Evolutionary conservation across 2,329 filamentous ascomycete species (phyloP).

Genomic region (Sporothrix dimorphospora): DNA sequence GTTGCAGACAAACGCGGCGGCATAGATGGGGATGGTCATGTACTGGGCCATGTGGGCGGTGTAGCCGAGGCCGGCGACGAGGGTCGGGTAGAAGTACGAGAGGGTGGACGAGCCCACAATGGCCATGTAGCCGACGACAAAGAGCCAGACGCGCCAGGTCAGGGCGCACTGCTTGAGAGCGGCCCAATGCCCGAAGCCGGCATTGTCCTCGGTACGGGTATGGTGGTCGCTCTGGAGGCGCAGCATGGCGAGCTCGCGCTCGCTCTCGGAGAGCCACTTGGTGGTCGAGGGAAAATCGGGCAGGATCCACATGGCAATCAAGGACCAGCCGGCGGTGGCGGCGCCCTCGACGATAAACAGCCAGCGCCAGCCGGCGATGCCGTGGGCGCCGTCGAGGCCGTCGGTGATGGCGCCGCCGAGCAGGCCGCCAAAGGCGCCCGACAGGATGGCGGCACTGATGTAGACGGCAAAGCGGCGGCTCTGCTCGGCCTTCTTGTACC

Average conservation of each 20-base stretch:
- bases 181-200: slow-evolving; percentile 36
- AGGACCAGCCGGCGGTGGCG: slow-evolving; percentile 57
- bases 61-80: slow-evolving; percentile 34
- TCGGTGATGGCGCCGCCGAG: slow-evolving; percentile 61
- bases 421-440: slow-evolving; percentile 65
- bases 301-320: slow-evolving; percentile 64
- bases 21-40: slow-evolving; percentile 31
- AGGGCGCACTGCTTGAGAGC: slow-evolving; percentile 40
- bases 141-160: slow-evolving; percentile 48
- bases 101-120: slow-evolving; percentile 40
- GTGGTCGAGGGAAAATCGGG: slow-evolving; percentile 71
- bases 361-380: slow-evolving; percentile 50
- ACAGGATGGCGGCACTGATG: slow-evolving; percentile 69
- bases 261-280: slow-evolving; percentile 57
- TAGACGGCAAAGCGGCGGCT: slow-evolving; percentile 55
- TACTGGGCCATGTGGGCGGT: slow-evolving; percentile 33
- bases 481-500: slow-evolving; percentile 53
- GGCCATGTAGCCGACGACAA: slow-evolving; percentile 47
- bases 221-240: slow-evolving; percentile 1
- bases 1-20: slow-evolving; percentile 17
- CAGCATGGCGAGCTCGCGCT: slow-evolving; percentile 62
- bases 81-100: slow-evolving; percentile 23
- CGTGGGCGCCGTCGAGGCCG: slow-evolving; percentile 56
- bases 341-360: slow-evolving; percentile 58
- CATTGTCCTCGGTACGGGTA: slow-evolving; percentile 53